Base-by-base conservation (phyloP, 768 basidiomycete genomes). In the Suillus subaureus region DNA sequence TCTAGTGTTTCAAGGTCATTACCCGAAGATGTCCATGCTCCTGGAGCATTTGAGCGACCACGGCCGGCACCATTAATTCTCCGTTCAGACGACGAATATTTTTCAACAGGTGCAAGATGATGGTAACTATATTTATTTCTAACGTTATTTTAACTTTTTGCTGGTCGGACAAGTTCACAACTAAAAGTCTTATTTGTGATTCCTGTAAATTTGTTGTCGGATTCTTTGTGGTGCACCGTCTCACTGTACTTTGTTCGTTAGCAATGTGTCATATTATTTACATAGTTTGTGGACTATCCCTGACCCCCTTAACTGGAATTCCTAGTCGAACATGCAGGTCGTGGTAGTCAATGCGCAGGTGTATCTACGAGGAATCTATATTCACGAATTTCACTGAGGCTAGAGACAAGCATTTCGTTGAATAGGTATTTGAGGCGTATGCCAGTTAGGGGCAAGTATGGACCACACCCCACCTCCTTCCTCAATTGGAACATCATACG, bases 51-150 rank as follows among this genome's bases (percentile, higher is more conserved):
- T 69, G 81, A 83, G 64, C 75, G 79, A 57, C 82, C 80, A 61
- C 73, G 84, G 68, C 79, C 82, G 26, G 79, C 84, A 37, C 84
- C 82, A n/a, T 66, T 76, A 15, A 51, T 68, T 57, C 63, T 78
- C 60, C 62, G 66, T 40, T 55, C 68, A 35, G 66, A 68, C 31
- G 28, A 31, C 26, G 66, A 65, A 28, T 66, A 66, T 61, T 65
- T 52, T 69, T 47, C 54, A 18, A 60, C 18, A 60, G 18, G 58
- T 66, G 31, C 62, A 31, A 62, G 70, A 76, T 54, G 64, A 74
- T 56, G 61, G 67, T 65, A 43, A 1, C 26, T 37, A 11, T 60
- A 7, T 60, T 60, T 31, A 60, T 60, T 42, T 60, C 18, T 60
- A 42, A 42, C 18, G 6, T 58, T 60, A 18, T 60, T 35, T 57